Evolutionary conservation across 2,329 filamentous ascomycete species (phyloP), one percentile per base, ranked within the genome.

Genomic region (Graphilbum sp.): DNA sequence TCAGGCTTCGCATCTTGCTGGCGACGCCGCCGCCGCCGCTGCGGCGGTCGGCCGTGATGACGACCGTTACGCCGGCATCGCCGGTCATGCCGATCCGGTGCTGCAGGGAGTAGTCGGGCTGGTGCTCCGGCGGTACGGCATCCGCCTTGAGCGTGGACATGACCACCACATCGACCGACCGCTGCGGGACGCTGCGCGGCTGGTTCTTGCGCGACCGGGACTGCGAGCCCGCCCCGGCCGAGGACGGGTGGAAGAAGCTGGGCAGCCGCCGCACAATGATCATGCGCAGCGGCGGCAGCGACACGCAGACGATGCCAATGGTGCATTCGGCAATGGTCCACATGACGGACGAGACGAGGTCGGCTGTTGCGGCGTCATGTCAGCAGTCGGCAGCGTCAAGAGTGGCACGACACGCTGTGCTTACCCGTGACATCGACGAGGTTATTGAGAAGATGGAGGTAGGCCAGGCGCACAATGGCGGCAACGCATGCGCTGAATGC

Each of bases 281-380:
- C 7, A 42, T 34, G n/a, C 51, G 42, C 24, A 57, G 46, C 9
- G 50, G 49, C 4, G 54, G 54, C n/a, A 56, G 42, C 7, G 53
- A 56, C 10, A 53, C 53, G 42, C 52, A 55, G 24, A 54, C 46
- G 41, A 57, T 57, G 34, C 50, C 52, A 12, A 56, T 44, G 21
- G 49, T 50, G 35, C 50, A 49, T 41, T 57, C 54, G 23, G 53
- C 47, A 23, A 54, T 45, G 7, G 52, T 51, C 51, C 52, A 55
- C 40, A 54, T 46, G 33, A 54, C 44, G 34, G 50, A 50, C 0
- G 44, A 43, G 16, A 50, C 49, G 23, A 55, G 46, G 38, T 49
- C 47, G 39, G 51, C 54, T 56, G 23, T n/a, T n/a, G n/a, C n/a
- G n/a, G 15, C 7, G 6, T 30, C 30, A 32, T 16, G 30, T 18